Conservation (phyloP, 805 yeast genomes). For the Saccharomycopsis babjevae region DNA sequence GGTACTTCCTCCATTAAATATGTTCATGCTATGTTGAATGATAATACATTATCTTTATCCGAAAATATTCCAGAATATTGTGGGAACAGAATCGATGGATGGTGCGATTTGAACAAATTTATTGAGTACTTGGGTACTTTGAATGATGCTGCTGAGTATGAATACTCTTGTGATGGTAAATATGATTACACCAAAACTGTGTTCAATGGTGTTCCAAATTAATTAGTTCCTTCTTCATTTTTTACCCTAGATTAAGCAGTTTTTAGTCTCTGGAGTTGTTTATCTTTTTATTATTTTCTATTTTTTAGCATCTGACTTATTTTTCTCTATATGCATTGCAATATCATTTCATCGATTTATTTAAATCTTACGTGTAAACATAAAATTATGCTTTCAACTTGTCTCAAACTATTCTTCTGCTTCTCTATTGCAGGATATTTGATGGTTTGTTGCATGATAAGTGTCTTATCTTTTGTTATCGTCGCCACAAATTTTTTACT, state of each 20-base stretch:
- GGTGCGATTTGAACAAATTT: constrained; percentile 18
- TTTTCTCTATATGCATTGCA: too few species aligned
- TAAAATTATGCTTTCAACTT: too few species aligned
- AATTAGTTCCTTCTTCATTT: not conserved
- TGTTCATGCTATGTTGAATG: constrained; percentile 17
- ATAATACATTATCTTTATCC: constrained; percentile 15
- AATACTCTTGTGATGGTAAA: constrained; percentile 8
- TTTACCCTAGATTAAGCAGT: not conserved
- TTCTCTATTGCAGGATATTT: too few species aligned
- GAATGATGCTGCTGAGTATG: constrained; percentile 10
- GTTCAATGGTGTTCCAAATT: constrained; percentile 13
- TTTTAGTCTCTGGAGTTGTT: not conserved
- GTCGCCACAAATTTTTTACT: too few species aligned
- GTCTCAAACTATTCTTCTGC: too few species aligned
- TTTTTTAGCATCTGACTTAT: too few species aligned
- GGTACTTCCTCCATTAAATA: constrained; percentile 8
- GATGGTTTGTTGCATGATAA: too few species aligned
- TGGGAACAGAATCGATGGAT: constrained; percentile 19
- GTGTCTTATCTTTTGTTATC: too few species aligned
- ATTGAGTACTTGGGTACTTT: constrained; percentile 15
- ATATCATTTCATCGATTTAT: too few species aligned
- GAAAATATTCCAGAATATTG: constrained; percentile 17
- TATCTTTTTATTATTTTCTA: not conserved
- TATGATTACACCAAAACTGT: constrained; percentile 10
- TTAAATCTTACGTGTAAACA: too few species aligned